Evolutionary conservation across 441 rosid genomes (phyloP).

Genomic region (Pelargonium cotyledonis): DNA sequence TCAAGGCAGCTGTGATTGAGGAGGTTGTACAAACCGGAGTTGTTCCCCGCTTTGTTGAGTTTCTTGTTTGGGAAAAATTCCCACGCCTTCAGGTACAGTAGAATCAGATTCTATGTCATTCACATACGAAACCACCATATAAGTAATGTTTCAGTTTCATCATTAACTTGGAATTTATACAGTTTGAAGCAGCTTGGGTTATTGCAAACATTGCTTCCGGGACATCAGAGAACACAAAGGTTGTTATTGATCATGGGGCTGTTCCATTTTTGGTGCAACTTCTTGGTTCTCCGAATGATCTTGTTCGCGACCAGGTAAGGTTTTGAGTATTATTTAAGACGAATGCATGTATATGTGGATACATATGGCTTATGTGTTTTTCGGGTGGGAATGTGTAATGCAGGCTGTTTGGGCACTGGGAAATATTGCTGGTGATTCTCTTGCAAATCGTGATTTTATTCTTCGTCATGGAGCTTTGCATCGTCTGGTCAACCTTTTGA

Average conservation of each 20-base stretch:
- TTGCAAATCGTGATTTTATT: not conserved
- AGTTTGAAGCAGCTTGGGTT: conserved; percentile 3
- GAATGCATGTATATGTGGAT: not conserved
- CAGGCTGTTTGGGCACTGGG: conserved; percentile 5
- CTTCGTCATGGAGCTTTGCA: not conserved
- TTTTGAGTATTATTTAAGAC: not conserved
- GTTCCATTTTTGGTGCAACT: not conserved
- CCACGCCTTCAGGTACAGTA: not conserved
- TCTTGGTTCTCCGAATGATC: not conserved
- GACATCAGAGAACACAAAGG: not conserved
- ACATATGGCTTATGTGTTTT: not conserved
- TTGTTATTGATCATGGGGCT: not conserved
- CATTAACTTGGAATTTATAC: not conserved
- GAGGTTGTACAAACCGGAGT: not conserved
- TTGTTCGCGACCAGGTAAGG: conserved; percentile 1
- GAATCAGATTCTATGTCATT: not conserved
- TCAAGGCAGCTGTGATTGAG: not conserved
- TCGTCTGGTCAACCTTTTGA: not conserved
- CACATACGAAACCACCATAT: not conserved
- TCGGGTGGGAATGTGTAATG: not conserved
- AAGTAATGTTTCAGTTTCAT: not conserved
- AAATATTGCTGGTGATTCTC: not conserved
- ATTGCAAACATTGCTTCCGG: not conserved
- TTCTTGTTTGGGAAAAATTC: not conserved
- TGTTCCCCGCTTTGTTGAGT: conserved; percentile 5